Evolutionary conservation across 2,329 filamentous ascomycete genomes (phyloP).

Genomic region (Sclerotinia spermophila): DNA sequence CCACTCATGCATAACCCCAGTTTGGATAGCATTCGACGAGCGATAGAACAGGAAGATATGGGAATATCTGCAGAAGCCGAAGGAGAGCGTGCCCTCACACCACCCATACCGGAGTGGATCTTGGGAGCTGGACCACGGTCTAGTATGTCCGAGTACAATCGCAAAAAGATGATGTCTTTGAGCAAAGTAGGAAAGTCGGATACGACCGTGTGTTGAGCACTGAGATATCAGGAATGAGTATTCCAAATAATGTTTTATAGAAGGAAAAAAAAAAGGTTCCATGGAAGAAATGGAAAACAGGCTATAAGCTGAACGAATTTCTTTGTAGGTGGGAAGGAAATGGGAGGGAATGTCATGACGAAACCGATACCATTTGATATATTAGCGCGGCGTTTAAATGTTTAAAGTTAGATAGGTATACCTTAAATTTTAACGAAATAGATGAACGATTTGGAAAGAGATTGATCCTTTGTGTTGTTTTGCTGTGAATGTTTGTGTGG

Average conservation of each 20-base stretch:
- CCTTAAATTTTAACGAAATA: slow-evolving; percentile 32
- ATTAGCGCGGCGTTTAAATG: slow-evolving; percentile 34
- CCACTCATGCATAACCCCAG: slow-evolving; percentile 50
- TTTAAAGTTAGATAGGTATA: slow-evolving; percentile 27
- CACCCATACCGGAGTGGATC: slow-evolving; percentile 60
- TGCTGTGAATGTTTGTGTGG: neutral
- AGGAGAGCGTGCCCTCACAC: slow-evolving; percentile 50
- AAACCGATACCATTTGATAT: slow-evolving; percentile 35
- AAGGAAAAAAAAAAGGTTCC: neutral
- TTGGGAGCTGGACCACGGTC: slow-evolving; percentile 50
- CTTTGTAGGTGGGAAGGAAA: slow-evolving; percentile 17
- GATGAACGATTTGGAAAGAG: neutral
- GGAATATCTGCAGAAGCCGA: slow-evolving; percentile 24
- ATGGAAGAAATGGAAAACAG: slow-evolving; percentile 21
- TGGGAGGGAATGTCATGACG: slow-evolving; percentile 24
- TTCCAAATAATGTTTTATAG: slow-evolving; percentile 15
- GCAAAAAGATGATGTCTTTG: slow-evolving; percentile 26
- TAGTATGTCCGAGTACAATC: slow-evolving; percentile 47
- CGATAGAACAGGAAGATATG: slow-evolving; percentile 34
- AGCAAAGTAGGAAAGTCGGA: slow-evolving; percentile 27
- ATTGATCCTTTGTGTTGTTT: neutral
- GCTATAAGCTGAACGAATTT: slow-evolving; percentile 35
- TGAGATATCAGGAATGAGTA: neutral
- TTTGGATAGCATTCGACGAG: slow-evolving; percentile 42
- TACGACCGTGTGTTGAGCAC: neutral